Conservation (phyloP, 805 yeast species). For the Saturnispora halmiae region DNA sequence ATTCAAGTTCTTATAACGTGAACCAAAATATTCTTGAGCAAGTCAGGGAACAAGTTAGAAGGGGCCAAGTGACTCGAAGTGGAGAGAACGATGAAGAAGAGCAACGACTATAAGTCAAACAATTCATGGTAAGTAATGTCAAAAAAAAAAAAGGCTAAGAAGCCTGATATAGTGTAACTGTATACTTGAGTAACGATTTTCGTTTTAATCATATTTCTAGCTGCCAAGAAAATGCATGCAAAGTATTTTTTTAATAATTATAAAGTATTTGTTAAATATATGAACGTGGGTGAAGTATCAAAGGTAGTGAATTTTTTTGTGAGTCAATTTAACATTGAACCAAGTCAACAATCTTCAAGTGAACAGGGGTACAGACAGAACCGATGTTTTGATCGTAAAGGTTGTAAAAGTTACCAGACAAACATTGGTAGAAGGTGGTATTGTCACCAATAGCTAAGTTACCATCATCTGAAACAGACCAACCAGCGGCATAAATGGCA, state of each 20-base stretch:
- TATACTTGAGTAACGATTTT: too few relatives aligned
- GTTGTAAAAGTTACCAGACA: constrained; percentile 51
- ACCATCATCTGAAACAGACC: constrained; percentile 38
- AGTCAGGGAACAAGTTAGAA: constrained; percentile 8
- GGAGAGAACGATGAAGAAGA: constrained; percentile 6
- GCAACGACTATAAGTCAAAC: neutral
- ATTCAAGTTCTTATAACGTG: constrained; percentile 1
- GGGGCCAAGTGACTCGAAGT: neutral
- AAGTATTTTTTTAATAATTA: neutral
- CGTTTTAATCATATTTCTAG: too few relatives aligned
- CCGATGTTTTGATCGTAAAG: constrained; percentile 42
- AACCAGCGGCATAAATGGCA: constrained; percentile 43
- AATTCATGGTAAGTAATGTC: neutral
- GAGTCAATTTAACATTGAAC: constrained; percentile 31
- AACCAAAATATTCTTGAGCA: constrained; percentile 10
- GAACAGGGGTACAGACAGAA: constrained; percentile 37
- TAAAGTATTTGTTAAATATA: too few relatives aligned
- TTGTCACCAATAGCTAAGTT: constrained; percentile 42
- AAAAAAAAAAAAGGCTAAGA: too few relatives aligned
- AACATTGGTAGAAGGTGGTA: constrained; percentile 44
- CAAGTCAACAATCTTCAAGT: constrained; percentile 37
- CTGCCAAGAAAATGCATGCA: too few relatives aligned
- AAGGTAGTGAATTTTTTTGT: too few relatives aligned
- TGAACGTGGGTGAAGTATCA: too few relatives aligned
- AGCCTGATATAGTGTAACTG: too few relatives aligned